phyloP scores from a whole-genome alignment of 192 early-diverging fungal species.

The Coemansia biformis region DNA sequence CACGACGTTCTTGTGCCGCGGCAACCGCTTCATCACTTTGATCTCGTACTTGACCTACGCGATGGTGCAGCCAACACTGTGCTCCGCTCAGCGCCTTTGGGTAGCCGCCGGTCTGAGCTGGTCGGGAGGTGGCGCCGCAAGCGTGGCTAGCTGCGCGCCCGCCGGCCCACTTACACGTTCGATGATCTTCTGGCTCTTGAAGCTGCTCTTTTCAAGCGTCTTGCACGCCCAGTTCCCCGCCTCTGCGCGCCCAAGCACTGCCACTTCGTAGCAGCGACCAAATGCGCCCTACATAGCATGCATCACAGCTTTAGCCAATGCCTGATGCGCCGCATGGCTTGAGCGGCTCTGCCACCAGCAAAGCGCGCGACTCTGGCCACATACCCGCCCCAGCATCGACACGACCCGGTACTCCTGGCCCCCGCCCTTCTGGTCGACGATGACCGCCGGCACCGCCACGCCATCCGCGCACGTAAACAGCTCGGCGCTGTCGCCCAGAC shows the following conservation, averaged over 20 bases:
- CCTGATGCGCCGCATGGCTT: too few species aligned
- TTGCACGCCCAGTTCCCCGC: conserved; percentile 60
- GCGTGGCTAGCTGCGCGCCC: too few species aligned
- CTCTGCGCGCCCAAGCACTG: conserved; percentile 22
- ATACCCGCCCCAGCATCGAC: conserved; percentile 36
- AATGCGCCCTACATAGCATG: conserved; percentile 71
- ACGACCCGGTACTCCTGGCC: conserved; percentile 22
- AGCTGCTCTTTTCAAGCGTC: conserved; percentile 50
- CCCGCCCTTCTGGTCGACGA: conserved; percentile 19
- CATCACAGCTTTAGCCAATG: too few species aligned
- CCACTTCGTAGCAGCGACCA: conserved; percentile 77
- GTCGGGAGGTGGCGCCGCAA: too few species aligned
- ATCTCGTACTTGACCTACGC: conserved; percentile 45
- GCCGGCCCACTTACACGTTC: conserved; percentile 32
- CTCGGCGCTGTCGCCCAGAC: neutral
- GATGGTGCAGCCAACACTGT: neutral
- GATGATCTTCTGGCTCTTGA: conserved; percentile 39
- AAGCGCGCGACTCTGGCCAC: too few species aligned
- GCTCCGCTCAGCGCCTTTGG: neutral
- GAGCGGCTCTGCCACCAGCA: too few species aligned
- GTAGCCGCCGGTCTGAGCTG: too few species aligned
- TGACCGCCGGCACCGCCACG: conserved; percentile 27
- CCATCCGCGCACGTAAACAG: conserved; percentile 39
- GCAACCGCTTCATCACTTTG: conserved; percentile 45
- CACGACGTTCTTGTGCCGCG: conserved; percentile 75